Conservation (phyloP, 805 yeast species). For the Spathaspora gorwiae region DNA sequence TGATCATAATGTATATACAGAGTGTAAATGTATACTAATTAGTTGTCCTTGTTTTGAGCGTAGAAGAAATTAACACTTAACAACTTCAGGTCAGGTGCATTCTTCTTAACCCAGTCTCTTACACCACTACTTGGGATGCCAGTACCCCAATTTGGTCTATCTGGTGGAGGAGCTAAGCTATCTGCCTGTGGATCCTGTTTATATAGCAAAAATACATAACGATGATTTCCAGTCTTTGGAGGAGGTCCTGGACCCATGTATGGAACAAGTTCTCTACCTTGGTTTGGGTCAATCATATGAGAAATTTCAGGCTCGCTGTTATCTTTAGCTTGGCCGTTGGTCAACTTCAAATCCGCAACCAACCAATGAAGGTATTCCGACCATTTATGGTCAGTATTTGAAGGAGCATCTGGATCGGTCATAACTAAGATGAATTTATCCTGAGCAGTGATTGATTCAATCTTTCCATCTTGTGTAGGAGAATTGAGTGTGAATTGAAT, state of each 20-base stretch:
- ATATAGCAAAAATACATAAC: slow-evolving; percentile 74
- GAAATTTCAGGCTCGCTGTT: slow-evolving; percentile 14
- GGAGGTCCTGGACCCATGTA: slow-evolving; percentile 93
- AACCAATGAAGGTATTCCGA: slow-evolving; percentile 82
- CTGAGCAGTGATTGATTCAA: slow-evolving; percentile 33
- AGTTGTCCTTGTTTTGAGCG: slow-evolving; percentile 53
- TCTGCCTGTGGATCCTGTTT: slow-evolving; percentile 52
- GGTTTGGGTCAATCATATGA: slow-evolving; percentile 27
- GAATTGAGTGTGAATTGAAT: slow-evolving; percentile 62
- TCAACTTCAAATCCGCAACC: slow-evolving; percentile 47
- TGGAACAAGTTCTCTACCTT: slow-evolving; percentile 42
- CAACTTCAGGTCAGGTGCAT: slow-evolving; percentile 52
- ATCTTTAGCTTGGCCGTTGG: slow-evolving; percentile 25
- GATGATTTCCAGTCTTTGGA: slow-evolving; percentile 75
- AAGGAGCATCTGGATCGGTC: slow-evolving; percentile 95
- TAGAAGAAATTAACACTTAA: slow-evolving; percentile 78
- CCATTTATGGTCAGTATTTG: slow-evolving; percentile 78
- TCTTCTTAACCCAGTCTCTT: slow-evolving; percentile 62
- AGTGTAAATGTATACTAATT: not conserved
- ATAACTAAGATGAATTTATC: slow-evolving; percentile 69
- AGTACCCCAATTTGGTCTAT: slow-evolving; percentile 80
- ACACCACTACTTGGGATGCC: slow-evolving; percentile 78
- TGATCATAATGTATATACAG: not conserved
- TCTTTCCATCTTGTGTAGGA: slow-evolving; percentile 37
- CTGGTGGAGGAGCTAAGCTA: slow-evolving; percentile 41